Conservation (phyloP, 2,329 filamentous ascomycete species). For the Knufia petricola region DNA sequence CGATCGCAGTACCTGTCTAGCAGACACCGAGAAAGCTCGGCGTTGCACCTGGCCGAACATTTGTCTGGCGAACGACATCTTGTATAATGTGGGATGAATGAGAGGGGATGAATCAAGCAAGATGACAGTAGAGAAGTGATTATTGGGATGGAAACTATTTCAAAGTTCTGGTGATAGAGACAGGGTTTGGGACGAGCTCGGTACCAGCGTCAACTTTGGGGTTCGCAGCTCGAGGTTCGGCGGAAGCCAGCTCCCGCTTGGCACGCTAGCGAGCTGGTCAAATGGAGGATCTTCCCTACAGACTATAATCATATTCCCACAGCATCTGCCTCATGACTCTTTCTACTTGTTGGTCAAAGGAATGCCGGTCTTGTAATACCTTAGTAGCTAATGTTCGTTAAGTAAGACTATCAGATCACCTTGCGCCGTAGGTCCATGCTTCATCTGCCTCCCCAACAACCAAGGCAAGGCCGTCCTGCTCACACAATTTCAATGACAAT, state of each 20-base stretch:
- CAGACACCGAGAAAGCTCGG: constrained; percentile 72
- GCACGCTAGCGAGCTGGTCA: constrained; percentile 2
- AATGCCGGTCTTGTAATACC: no score
- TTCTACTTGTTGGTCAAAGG: no score
- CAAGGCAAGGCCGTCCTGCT: no score
- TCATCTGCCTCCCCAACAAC: no score
- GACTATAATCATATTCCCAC: neutral
- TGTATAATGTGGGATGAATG: constrained; percentile 5
- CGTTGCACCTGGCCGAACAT: constrained; percentile 51
- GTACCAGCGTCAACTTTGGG: no score
- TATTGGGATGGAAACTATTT: neutral
- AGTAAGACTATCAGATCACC: no score
- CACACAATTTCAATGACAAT: no score
- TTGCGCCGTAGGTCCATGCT: no score
- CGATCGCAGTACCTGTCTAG: constrained; percentile 55
- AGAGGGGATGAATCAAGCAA: neutral
- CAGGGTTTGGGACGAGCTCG: constrained; percentile 6
- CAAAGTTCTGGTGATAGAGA: constrained; percentile 3
- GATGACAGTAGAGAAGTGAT: neutral
- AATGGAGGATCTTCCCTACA: no score
- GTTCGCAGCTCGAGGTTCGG: constrained; percentile 2
- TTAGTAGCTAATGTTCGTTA: no score
- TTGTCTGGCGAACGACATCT: constrained; percentile 22
- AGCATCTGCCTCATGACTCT: neutral
- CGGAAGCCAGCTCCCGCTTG: neutral